These are phyloP conservation scores for Aspergillus leporis DNA, from an alignment of 495 filamentous ascomycete species.

Conservation along the genomic window DNA sequence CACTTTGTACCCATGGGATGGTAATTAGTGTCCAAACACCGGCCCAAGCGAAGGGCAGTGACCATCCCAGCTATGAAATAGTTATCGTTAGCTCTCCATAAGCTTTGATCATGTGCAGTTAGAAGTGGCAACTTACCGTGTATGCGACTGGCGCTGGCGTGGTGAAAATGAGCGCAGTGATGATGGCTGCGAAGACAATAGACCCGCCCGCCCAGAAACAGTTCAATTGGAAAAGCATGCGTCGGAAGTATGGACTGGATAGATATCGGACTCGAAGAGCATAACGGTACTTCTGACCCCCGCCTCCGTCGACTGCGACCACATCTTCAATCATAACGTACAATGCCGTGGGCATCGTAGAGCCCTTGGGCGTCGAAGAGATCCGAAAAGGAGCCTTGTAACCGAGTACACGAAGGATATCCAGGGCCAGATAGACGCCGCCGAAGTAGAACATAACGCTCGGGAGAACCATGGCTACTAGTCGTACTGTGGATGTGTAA, in stretches of 20 bases:
- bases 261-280: conserved; percentile 67
- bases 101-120: neutral
- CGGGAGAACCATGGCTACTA: conserved; percentile 62
- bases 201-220: conserved; percentile 73
- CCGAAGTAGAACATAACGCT: conserved; percentile 62
- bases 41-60: conserved; percentile 68
- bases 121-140: conserved; percentile 52
- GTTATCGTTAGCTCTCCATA: conserved; percentile 14
- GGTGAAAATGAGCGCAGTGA: conserved; percentile 64
- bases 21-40: conserved; percentile 67
- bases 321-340: conserved; percentile 81
- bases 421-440: conserved; percentile 52
- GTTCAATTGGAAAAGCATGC: conserved; percentile 70
- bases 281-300: conserved; percentile 66
- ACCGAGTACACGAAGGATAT: conserved; percentile 42
- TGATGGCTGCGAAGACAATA: conserved; percentile 54
- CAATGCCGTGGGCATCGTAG: conserved; percentile 65
- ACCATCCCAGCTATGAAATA: conserved; percentile 56
- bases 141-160: conserved; percentile 65
- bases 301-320: conserved; percentile 74
- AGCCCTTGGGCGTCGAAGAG: conserved; percentile 69
- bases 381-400: conserved; percentile 66
- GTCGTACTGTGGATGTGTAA: conserved; percentile 46
- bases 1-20: conserved; percentile 64
- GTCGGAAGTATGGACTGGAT: conserved; percentile 67